Conservation (phyloP, 192 early-diverging fungal genomes). For the Coemansia sp. region DNA sequence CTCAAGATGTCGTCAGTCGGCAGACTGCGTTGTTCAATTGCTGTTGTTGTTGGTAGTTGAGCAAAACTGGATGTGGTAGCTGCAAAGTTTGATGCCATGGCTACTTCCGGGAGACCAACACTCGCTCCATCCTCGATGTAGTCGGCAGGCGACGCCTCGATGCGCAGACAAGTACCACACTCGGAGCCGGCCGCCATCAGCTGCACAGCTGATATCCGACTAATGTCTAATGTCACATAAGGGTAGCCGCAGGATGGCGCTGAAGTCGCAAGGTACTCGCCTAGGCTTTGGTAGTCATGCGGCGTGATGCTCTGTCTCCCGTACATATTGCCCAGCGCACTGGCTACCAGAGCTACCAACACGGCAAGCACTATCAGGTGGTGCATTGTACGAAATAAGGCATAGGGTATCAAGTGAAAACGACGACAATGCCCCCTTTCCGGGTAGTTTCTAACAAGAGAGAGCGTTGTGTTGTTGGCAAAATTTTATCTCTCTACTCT, state of each 20-base stretch:
- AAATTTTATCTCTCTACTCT: too few relatives aligned
- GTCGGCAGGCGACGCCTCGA: slow-evolving; percentile 27
- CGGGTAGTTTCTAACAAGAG: too few relatives aligned
- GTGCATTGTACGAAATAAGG: too few relatives aligned
- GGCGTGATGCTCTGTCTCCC: slow-evolving; percentile 50
- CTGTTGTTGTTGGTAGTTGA: slow-evolving; percentile 27
- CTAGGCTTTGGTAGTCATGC: slow-evolving; percentile 53
- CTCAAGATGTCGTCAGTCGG: background rate
- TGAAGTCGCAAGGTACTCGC: slow-evolving; percentile 38
- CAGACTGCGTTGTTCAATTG: slow-evolving; percentile 1
- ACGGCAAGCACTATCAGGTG: background rate
- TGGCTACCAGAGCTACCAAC: background rate
- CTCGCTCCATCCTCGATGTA: slow-evolving; percentile 34
- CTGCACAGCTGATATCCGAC: slow-evolving; percentile 56
- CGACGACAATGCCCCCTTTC: too few relatives aligned
- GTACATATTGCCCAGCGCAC: slow-evolving; percentile 15
- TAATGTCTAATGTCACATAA: slow-evolving; percentile 52
- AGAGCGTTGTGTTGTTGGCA: too few relatives aligned
- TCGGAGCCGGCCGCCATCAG: slow-evolving; percentile 31
- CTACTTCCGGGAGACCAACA: slow-evolving; percentile 26
- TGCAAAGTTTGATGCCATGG: slow-evolving; percentile 44
- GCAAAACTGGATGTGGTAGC: slow-evolving; percentile 30
- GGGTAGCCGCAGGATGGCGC: slow-evolving; percentile 57
- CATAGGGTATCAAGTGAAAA: too few relatives aligned
- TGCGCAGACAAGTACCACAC: slow-evolving; percentile 56